Conservation (phyloP, 768 basidiomycete species). For the Suillus subalutaceus region DNA sequence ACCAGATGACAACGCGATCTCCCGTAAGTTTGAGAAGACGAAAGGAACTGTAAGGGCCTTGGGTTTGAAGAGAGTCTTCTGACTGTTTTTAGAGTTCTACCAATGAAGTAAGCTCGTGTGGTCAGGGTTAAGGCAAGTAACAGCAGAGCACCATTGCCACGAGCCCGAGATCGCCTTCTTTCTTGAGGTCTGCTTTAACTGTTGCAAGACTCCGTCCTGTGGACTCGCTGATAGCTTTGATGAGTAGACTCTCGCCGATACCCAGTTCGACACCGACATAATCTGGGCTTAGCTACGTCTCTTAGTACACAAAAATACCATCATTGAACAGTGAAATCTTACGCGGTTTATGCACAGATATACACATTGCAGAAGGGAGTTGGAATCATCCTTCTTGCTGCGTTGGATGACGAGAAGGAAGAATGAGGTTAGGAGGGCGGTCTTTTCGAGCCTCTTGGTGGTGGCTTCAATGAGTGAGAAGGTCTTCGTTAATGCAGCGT, state of each 20-base stretch:
- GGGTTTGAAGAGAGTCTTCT: conserved; percentile 93
- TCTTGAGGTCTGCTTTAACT: conserved; percentile 91
- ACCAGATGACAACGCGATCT: conserved; percentile 86
- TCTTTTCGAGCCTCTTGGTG: conserved; percentile 94
- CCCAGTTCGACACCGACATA: conserved; percentile 95
- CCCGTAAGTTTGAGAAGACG: conserved; percentile 88
- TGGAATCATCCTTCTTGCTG: conserved; percentile 72
- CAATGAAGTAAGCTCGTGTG: conserved; percentile 1
- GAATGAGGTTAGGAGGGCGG: conserved; percentile 84
- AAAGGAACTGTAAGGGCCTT: conserved; percentile 86
- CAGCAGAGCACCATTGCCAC: conserved; percentile 76
- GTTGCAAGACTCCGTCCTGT: conserved; percentile 84
- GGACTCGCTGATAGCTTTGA: conserved; percentile 94
- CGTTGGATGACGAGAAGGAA: conserved; percentile 88
- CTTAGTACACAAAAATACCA: conserved; percentile 9
- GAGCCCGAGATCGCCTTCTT: conserved; percentile 92
- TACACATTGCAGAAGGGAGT: conserved; percentile 82
- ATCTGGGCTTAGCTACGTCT: conserved; percentile 82
- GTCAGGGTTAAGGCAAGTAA: background rate
- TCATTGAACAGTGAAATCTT: conserved; percentile 4
- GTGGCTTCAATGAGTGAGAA: conserved; percentile 92
- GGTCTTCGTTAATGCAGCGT: conserved; percentile 86
- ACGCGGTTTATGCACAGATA: conserved; percentile 98
- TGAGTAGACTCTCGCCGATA: conserved; percentile 90
- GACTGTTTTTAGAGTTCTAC: conserved; percentile 90